phyloP scores from a whole-genome alignment of 202 grass and related monocot genomes.

The Thinopyrum obtusiflorum region DNA sequence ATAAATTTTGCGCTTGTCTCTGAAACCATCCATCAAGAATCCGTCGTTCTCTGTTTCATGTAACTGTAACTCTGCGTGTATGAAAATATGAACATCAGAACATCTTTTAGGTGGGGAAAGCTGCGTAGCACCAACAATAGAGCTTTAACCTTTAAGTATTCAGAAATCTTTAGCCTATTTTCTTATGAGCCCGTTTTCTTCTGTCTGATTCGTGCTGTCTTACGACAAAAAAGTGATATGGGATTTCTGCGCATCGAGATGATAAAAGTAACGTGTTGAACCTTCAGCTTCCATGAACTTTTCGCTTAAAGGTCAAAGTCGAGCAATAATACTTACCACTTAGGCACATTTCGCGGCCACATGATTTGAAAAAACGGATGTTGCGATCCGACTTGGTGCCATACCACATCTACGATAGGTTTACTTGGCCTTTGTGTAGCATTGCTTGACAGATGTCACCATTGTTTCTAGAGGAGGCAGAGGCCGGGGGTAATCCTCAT shows the following conservation, averaged over 20 bases:
- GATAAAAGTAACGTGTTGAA: neutral
- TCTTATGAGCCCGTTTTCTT: neutral
- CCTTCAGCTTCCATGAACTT: neutral
- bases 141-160: neutral
- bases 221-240: constrained; percentile 23
- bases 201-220: neutral
- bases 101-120: too few relatives aligned
- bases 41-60: too few relatives aligned
- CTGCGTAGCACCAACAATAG: neutral
- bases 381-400: neutral
- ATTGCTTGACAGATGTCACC: neutral
- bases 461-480: neutral
- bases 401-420: neutral
- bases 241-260: constrained; percentile 12
- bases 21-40: too few relatives aligned
- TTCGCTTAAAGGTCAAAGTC: neutral
- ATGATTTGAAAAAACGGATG: neutral
- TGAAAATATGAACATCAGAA: too few relatives aligned
- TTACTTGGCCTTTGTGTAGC: neutral
- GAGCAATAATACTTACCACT: neutral
- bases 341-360: neutral
- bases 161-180: neutral
- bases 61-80: too few relatives aligned
- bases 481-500: too few relatives aligned
- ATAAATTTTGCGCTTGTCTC: too few relatives aligned